A percentile compares a stretch with the other conserved stretches of the same genome.
These are phyloP conservation scores for Phytopythium kandeliae DNA, from an alignment of 352 stramenopile species.

Conservation along the genomic window DNA sequence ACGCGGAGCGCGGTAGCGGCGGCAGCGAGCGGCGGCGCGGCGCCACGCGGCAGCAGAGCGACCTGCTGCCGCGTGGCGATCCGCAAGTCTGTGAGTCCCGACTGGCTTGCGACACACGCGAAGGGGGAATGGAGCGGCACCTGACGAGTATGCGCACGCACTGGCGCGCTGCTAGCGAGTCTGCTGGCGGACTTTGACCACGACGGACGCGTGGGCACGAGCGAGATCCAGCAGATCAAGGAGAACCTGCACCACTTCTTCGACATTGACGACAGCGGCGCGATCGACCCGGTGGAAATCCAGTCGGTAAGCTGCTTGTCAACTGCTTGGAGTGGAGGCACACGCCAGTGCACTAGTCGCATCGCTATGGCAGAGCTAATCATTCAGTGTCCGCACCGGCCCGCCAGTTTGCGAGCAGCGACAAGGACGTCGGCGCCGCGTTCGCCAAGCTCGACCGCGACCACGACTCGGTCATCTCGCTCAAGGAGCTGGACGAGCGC, in stretches of 20 bases:
- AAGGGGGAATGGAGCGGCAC: neutral
- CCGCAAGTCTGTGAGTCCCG: slow-evolving; percentile 32
- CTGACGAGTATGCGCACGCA: neutral
- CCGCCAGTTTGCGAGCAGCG: slow-evolving; percentile 35
- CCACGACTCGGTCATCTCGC: slow-evolving; percentile 75
- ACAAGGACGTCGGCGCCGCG: slow-evolving; percentile 61
- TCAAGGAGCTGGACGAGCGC: slow-evolving; percentile 75
- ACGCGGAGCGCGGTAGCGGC: slow-evolving; percentile 13
- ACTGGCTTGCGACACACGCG: too few relatives aligned
- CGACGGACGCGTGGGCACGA: slow-evolving; percentile 62
- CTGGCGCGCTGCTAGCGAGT: slow-evolving; percentile 33
- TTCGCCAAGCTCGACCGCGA: slow-evolving; percentile 78
- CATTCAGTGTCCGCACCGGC: too few relatives aligned
- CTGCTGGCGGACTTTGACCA: slow-evolving; percentile 77
- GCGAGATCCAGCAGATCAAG: slow-evolving; percentile 77
- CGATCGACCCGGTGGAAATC: slow-evolving; percentile 71
- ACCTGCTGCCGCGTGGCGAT: slow-evolving; percentile 6
- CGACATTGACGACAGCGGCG: slow-evolving; percentile 71
- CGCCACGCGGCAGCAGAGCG: neutral
- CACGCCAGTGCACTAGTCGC: neutral
- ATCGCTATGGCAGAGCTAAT: neutral
- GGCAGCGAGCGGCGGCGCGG: slow-evolving; percentile 8
- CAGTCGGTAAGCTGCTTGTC: slow-evolving; percentile 27
- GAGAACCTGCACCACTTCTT: slow-evolving; percentile 78
- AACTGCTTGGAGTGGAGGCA: neutral